These are phyloP conservation scores for Apophysomyces variabilis DNA, from an alignment of 371 early-diverging fungal species.

Conservation along the genomic window DNA sequence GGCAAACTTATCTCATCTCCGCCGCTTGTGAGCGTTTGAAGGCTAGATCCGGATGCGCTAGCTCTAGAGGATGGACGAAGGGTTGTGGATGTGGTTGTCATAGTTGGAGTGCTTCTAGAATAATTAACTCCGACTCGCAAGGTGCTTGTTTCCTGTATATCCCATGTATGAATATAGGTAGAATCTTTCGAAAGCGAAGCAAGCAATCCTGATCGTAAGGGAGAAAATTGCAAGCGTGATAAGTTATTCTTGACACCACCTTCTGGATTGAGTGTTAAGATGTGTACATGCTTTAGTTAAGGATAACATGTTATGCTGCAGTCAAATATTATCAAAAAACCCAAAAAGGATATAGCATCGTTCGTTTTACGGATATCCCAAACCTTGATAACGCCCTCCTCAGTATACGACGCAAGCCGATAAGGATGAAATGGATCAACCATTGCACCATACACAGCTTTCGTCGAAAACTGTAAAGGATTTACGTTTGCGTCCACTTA, in stretches of 20 bases:
- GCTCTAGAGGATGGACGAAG: neutral
- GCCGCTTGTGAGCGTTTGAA: slow-evolving; percentile 7
- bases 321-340: neutral
- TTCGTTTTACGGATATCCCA: slow-evolving; percentile 79
- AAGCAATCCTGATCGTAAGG: slow-evolving; percentile 65
- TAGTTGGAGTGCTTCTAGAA: slow-evolving; percentile 11
- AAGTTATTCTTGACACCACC: slow-evolving; percentile 39
- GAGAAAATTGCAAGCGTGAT: slow-evolving; percentile 67
- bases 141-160: slow-evolving; percentile 62
- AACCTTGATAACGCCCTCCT: slow-evolving; percentile 72
- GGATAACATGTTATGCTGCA: slow-evolving; percentile 4
- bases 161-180: slow-evolving; percentile 61
- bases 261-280: slow-evolving; percentile 42
- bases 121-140: slow-evolving; percentile 26
- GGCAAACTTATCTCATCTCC: slow-evolving; percentile 54
- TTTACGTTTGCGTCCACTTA: slow-evolving; percentile 31
- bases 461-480: slow-evolving; percentile 66
- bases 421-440: slow-evolving; percentile 75
- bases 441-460: slow-evolving; percentile 73
- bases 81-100: neutral
- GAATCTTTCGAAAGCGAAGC: slow-evolving; percentile 70
- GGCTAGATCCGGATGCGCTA: slow-evolving; percentile 20
- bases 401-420: slow-evolving; percentile 75
- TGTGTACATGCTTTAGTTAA: slow-evolving; percentile 20
- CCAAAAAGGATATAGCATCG: slow-evolving; percentile 58